phyloP scores from a whole-genome alignment of 768 basidiomycete species.

The Leccinellum albellum region DNA sequence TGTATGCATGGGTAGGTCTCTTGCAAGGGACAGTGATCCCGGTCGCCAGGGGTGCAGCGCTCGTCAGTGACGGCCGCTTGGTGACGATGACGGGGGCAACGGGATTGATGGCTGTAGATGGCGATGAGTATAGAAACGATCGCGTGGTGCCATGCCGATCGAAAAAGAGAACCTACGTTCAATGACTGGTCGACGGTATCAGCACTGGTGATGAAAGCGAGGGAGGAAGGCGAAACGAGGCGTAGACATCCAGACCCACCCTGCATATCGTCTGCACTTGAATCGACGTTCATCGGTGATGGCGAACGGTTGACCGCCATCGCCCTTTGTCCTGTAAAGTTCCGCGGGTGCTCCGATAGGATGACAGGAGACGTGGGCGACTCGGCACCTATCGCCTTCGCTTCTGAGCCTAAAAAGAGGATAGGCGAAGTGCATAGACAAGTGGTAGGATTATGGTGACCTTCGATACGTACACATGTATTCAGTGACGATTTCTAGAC shows the following conservation, averaged over 20 bases:
- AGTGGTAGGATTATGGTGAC: background rate
- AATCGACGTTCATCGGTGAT: constrained; percentile 25
- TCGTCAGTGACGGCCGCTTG: background rate
- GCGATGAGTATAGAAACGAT: constrained; percentile 1
- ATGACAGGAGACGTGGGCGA: constrained; percentile 9
- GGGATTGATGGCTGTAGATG: constrained; percentile 5
- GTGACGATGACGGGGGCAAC: background rate
- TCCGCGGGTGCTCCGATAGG: constrained; percentile 23
- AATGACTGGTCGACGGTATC: constrained; percentile 10
- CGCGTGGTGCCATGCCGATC: background rate
- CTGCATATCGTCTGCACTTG: constrained; percentile 8
- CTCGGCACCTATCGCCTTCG: constrained; percentile 12
- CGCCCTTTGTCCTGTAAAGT: constrained; percentile 10
- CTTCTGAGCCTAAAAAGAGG: constrained; percentile 6
- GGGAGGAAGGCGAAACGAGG: background rate
- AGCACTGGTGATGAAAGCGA: background rate
- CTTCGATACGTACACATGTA: constrained; percentile 17
- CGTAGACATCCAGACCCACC: constrained; percentile 5
- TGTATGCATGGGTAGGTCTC: constrained; percentile 6
- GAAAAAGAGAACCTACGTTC: constrained; percentile 8
- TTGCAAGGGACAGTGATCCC: constrained; percentile 10
- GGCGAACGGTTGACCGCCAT: constrained; percentile 8
- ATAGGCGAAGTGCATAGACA: background rate
- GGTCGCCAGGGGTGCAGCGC: background rate
- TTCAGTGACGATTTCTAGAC: constrained; percentile 11